A percentile compares a stretch with the other conserved stretches of the same genome.
Evolutionary conservation across 2,329 filamentous ascomycete genomes (phyloP).

Genomic region (Pyrenochaeta sp.): DNA sequence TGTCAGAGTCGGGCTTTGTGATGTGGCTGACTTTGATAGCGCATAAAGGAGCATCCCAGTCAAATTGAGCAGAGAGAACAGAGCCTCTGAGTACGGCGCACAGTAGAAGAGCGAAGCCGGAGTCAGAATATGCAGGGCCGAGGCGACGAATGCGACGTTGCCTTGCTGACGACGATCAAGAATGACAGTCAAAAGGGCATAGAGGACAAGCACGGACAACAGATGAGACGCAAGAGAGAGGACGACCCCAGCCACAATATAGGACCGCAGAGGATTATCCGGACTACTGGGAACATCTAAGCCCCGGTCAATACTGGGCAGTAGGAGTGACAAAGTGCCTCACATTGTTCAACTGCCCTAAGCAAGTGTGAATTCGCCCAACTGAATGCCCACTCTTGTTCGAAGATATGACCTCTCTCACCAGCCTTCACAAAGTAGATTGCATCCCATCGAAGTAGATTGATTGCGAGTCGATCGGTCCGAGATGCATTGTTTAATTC

Average conservation of each 20-base stretch:
- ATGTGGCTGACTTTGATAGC: constrained; percentile 39
- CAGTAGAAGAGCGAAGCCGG: constrained; percentile 91
- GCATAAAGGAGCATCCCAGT: constrained; percentile 74
- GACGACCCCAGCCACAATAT: constrained; percentile 65
- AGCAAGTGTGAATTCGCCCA: constrained; percentile 60
- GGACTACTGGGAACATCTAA: constrained; percentile 30
- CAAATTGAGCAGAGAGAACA: constrained; percentile 81
- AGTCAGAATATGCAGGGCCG: constrained; percentile 80
- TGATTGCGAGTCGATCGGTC: constrained; percentile 55
- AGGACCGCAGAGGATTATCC: constrained; percentile 24
- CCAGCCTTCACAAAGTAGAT: constrained; percentile 75
- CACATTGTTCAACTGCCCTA: constrained; percentile 51
- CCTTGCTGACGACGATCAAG: constrained; percentile 36
- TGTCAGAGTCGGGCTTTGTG: constrained; percentile 38
- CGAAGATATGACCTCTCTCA: constrained; percentile 70
- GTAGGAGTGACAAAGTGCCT: constrained; percentile 19
- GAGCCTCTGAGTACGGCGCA: constrained; percentile 81
- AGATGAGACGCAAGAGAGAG: constrained; percentile 80
- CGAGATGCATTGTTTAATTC: constrained; percentile 22
- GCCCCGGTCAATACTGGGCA: constrained; percentile 43
- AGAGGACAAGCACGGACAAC: constrained; percentile 75
- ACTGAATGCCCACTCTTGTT: constrained; percentile 89
- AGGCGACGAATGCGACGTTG: constrained; percentile 71
- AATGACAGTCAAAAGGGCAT: constrained; percentile 68
- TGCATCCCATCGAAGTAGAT: constrained; percentile 80